These are phyloP conservation scores for Brassica incana DNA, from an alignment of 345 rosid species.

Conservation along the genomic window DNA sequence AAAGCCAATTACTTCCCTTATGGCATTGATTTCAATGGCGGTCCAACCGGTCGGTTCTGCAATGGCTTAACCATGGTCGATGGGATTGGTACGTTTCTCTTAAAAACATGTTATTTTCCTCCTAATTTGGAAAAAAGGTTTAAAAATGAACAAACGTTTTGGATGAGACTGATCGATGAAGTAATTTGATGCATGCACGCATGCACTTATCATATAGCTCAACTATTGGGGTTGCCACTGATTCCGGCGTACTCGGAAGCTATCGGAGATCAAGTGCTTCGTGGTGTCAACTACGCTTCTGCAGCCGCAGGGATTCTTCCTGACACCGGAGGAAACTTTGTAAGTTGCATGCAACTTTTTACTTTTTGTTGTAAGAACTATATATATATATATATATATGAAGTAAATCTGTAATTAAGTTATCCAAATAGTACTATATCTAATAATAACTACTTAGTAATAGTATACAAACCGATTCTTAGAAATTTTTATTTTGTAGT, in stretches of 20 bases:
- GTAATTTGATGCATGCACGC: slow-evolving; percentile 26
- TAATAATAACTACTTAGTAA: neutral
- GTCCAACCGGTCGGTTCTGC: slow-evolving; percentile 97
- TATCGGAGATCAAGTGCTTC: slow-evolving; percentile 69
- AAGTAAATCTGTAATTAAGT: neutral
- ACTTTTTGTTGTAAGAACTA: neutral
- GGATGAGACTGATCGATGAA: slow-evolving; percentile 4
- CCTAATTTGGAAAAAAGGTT: neutral
- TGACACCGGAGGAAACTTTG: slow-evolving; percentile 86
- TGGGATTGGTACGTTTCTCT: slow-evolving; percentile 56
- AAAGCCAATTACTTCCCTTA: slow-evolving; percentile 95
- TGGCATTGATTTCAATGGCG: slow-evolving; percentile 91
- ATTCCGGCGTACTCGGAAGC: slow-evolving; percentile 86
- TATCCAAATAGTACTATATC: neutral
- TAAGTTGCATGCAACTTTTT: slow-evolving; percentile 36
- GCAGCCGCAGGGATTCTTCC: slow-evolving; percentile 98
- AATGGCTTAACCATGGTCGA: slow-evolving; percentile 97
- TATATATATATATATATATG: too few species aligned
- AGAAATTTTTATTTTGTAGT: neutral
- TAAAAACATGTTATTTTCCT: neutral
- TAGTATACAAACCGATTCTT: neutral
- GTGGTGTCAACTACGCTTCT: slow-evolving; percentile 92
- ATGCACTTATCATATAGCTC: slow-evolving; percentile 52
- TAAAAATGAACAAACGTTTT: neutral
- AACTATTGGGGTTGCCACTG: slow-evolving; percentile 72